A percentile compares a stretch with the other conserved stretches of the same genome.
These are phyloP conservation scores for Backusella macrospora DNA, from an alignment of 192 early-diverging fungal genomes.

Conservation along the genomic window DNA sequence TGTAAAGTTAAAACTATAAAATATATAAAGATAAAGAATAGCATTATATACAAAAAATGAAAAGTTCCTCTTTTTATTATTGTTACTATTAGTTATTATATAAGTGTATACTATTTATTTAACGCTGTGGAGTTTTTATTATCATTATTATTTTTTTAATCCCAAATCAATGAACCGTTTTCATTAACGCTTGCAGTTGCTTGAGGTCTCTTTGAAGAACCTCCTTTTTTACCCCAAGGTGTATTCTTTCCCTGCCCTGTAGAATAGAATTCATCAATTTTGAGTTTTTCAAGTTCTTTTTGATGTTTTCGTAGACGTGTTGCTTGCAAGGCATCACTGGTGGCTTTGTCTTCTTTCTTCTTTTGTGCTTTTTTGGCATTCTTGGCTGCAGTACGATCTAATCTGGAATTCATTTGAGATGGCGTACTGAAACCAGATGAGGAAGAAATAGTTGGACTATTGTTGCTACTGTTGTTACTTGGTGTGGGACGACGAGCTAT, in stretches of 20 bases:
- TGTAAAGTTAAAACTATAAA: not conserved
- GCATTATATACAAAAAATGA: no score
- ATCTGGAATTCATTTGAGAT: not conserved
- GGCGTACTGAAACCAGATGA: not conserved
- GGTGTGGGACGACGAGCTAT: not conserved
- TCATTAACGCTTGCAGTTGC: constrained; percentile 38
- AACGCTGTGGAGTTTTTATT: no score
- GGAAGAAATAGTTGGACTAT: not conserved
- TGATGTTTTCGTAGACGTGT: constrained; percentile 61
- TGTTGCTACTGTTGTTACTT: not conserved
- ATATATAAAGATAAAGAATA: not conserved
- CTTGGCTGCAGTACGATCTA: not conserved
- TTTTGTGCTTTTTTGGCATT: constrained; percentile 47
- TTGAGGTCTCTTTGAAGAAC: constrained; percentile 32
- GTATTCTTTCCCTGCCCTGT: constrained; percentile 44
- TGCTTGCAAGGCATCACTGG: constrained; percentile 53
- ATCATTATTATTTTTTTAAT: constrained; percentile 22
- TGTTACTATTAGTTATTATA: no score
- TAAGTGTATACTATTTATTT: no score
- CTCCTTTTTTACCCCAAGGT: constrained; percentile 40
- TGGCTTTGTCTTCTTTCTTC: constrained; percentile 56
- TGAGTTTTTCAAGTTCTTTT: constrained; percentile 45
- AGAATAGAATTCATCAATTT: constrained; percentile 50
- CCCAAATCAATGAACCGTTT: constrained; percentile 50
- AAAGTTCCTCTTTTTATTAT: no score